phyloP scores from a whole-genome alignment of 108 stramenopile species.

The Cyclotella kingstonii region DNA sequence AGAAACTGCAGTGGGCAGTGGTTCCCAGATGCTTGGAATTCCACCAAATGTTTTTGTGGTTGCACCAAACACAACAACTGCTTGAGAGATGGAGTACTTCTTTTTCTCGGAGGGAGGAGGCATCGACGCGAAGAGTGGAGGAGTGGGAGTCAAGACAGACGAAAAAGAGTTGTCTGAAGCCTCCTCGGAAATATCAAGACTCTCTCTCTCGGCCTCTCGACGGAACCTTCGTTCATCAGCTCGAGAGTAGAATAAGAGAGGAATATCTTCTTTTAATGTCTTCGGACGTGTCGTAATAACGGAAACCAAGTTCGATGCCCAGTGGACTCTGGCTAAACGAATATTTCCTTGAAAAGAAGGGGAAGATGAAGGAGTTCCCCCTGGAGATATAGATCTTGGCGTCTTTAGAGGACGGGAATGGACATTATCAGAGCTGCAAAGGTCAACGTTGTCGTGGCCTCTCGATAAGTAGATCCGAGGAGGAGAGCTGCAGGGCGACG shows the following conservation, averaged over 20 bases:
- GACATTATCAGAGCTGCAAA: constrained; percentile 5
- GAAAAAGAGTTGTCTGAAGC: neutral
- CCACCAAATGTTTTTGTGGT: constrained; percentile 26
- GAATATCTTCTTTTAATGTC: constrained; percentile 28
- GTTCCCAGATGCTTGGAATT: constrained; percentile 11
- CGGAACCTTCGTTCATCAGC: constrained; percentile 42
- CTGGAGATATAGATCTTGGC: constrained; percentile 24
- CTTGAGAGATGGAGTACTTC: constrained; percentile 38
- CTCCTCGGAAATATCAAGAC: constrained; percentile 6
- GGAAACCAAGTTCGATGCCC: constrained; percentile 11
- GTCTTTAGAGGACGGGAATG: constrained; percentile 14
- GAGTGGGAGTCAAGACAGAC: constrained; percentile 5
- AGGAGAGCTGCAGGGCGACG: constrained; percentile 24
- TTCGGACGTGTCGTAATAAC: constrained; percentile 24
- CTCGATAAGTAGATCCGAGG: constrained; percentile 15
- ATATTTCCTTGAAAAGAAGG: neutral
- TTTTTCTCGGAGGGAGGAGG: constrained; percentile 7
- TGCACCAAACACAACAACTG: constrained; percentile 27
- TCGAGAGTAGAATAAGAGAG: constrained; percentile 34
- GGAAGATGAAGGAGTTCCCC: constrained; percentile 27
- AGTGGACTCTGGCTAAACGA: constrained; percentile 15
- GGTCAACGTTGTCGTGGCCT: constrained; percentile 8
- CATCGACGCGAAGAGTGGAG: neutral
- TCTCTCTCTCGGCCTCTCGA: constrained; percentile 31
- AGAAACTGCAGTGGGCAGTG: neutral